Evolutionary conservation across 257 asterid species (phyloP), one percentile per base, ranked within the genome.

Genomic region (Solanum microdontum): DNA sequence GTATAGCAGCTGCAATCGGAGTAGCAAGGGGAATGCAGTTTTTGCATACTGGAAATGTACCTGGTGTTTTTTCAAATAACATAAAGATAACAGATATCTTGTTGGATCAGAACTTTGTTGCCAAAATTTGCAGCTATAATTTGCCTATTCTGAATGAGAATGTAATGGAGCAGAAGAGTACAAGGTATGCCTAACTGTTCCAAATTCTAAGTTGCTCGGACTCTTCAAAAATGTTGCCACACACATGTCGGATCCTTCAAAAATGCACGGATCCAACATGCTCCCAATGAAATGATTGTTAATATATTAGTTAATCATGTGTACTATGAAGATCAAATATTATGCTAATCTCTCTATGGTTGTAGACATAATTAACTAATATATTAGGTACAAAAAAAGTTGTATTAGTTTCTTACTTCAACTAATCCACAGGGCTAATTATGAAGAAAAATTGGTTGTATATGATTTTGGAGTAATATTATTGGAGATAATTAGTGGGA

Each of bases 11-110:
- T 45, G 98, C 92, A 23, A 92, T 94, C 1, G 98, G 98, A 75
- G 94, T 95, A 19, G 99, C 99, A 85, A 96, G 94, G 93, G 99
- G 99, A 15, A 92, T 96, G 68, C 98, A 96, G 92, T 96, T 96
- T 91, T 93, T 96, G 87, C 98, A 94, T 84, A 90, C 95, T 34
- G 98, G 99, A 70, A 92, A 94, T 10, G 95, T 94, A 80, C 99
- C 98, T 36, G 94, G 94, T 85, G 88, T 96, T 55, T 93, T 92
- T 87, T 84, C 93, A 43, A 95, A 94, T 83, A 91, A 93, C 76
- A 66, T 95, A 80, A 95, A 94, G 84, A 94, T 93, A 88, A 94
- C 94, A 4, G 98, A 95, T 88, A 87, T 95, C 82, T 87, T 95
- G 76, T 85, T 96, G 91, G 98, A 96, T 90, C 98, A 93, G 90